Conservation (phyloP, 139 green algal species). For the Nannochloris sp. region DNA sequence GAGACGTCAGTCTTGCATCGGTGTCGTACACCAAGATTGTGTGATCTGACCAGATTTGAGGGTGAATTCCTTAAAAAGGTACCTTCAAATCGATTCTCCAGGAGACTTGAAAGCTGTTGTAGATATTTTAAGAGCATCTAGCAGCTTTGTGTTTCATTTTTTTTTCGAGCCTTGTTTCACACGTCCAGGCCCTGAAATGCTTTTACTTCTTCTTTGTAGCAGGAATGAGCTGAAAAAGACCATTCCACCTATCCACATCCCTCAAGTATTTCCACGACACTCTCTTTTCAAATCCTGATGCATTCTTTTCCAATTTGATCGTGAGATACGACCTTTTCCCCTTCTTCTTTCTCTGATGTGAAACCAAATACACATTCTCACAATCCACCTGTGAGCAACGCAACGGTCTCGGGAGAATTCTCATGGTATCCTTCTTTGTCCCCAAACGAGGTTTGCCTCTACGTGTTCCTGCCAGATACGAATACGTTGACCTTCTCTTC, state of each 20-base stretch:
- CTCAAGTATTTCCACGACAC: neutral
- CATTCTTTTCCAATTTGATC: neutral
- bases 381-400: neutral
- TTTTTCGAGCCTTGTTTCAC: too few relatives aligned
- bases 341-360: conserved; percentile 4
- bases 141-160: too few relatives aligned
- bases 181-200: too few relatives aligned
- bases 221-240: conserved; percentile 1
- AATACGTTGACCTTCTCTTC: conserved; percentile 3
- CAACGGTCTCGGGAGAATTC: neutral
- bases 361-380: conserved; percentile 1
- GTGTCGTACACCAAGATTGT: too few relatives aligned
- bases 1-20: too few relatives aligned
- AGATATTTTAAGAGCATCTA: too few relatives aligned
- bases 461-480: neutral
- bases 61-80: too few relatives aligned
- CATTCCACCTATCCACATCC: neutral
- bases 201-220: neutral
- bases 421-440: neutral
- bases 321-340: neutral
- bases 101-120: too few relatives aligned
- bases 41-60: too few relatives aligned
- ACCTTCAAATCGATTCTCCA: too few relatives aligned
- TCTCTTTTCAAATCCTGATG: neutral
- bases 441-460: conserved; percentile 4